phyloP scores from a whole-genome alignment of 2,329 filamentous ascomycete species.

The Aureobasidium zeae region DNA sequence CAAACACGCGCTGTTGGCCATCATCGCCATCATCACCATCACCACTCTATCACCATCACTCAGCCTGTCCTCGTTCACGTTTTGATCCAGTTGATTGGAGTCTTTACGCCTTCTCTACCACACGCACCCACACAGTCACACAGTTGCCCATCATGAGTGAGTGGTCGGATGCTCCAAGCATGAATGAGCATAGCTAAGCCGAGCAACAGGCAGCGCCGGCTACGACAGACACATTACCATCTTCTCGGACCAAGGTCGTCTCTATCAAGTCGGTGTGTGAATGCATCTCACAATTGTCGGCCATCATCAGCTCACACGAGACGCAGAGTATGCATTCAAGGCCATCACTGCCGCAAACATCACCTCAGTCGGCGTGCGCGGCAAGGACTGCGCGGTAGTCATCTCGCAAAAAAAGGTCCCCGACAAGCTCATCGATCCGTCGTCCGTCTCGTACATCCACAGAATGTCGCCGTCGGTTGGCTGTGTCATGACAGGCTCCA shows the following conservation, averaged over 20 bases:
- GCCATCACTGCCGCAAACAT: conserved; percentile 99
- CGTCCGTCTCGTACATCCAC: conserved; percentile 96
- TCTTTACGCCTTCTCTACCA: not conserved
- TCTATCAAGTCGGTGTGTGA: conserved; percentile 96
- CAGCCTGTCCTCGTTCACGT: not conserved
- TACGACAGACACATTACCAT: conserved; percentile 99
- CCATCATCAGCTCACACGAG: conserved; percentile 6
- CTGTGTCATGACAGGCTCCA: conserved; percentile 97
- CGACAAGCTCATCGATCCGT: conserved; percentile 96
- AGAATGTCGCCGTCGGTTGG: conserved; percentile 91
- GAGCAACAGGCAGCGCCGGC: conserved; percentile 61
- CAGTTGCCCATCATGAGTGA: conserved; percentile 13
- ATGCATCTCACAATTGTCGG: conserved; percentile 2
- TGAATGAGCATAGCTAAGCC: not conserved
- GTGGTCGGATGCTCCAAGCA: too few species aligned
- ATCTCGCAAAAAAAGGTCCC: conserved; percentile 99
- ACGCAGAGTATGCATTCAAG: conserved; percentile 99
- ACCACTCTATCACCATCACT: not conserved
- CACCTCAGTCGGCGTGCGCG: conserved; percentile 90
- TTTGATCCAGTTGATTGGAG: not conserved
- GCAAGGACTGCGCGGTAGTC: conserved; percentile 94
- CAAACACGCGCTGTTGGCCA: conserved; percentile 10
- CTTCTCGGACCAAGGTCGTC: conserved; percentile 95
- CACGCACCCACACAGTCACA: not conserved
- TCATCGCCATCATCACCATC: conserved; percentile 11